Base-by-base conservation (phyloP, 495 filamentous ascomycete genomes). In the Aspergillus ostianus region DNA sequence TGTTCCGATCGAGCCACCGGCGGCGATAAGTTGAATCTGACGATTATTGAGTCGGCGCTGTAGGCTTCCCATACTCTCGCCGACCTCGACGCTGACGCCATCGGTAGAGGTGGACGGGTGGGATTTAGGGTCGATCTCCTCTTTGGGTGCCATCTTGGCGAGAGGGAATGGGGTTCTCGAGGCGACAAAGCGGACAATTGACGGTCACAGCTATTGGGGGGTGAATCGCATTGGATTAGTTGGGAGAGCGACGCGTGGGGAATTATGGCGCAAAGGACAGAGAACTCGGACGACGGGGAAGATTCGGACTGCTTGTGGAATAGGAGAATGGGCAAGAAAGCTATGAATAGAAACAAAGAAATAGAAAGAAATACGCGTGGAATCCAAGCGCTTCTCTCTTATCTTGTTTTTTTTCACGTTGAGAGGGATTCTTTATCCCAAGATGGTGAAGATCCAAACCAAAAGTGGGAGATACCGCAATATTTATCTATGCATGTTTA, bases 1-100 rank as follows among this genome's bases (percentile, higher is more conserved):
- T 0, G 71, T 72, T 13, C 71, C 71, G 53, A 73, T 73, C 8
- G 69, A 68, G 8, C 71, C 71, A 23, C 69, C 71, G 18, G 68
- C 65, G 44, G 71, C 71, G 21, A 74, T 67, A 2, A 73, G 52
- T 46, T 73, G 71, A 45, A 63, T 67, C 26, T 63, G 60, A 8
- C 64, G 64, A 13, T 67, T 67, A n/a, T 54, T 47, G n/a, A 67
- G 60, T 19, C 55, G 50, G 20, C 64, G 60, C 4, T 67, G 60
- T 5, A 67, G 58, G 45, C 36, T 23, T 4, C 54, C 54, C 41
- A 56, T 56, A 29, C 20, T 56, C 17, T 56, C 41, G n/a, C 54
- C 54, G 5, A 56, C 54, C 15, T 56, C 20, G 21, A 56, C 27
- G 44, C 54, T 56, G 41, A 19, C 45, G 15, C 23, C 44, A 8